Percentiles rank a stretch among this genome's conserved stretches.
Conservation (phyloP, 2,329 filamentous ascomycete genomes). For the Talaromyces amestolkiae region DNA sequence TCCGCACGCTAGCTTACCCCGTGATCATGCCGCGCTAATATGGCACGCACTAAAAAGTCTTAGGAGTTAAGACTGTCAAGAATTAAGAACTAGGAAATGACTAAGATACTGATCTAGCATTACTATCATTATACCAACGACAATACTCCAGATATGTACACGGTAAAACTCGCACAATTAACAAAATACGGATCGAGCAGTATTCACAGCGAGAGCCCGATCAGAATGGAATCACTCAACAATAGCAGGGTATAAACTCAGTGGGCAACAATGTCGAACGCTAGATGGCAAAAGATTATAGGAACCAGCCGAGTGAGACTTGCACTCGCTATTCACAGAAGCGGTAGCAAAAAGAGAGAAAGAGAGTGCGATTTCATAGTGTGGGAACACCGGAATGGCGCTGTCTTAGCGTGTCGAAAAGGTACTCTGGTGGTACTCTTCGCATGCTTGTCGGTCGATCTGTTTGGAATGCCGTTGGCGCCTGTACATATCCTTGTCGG, state of each 20-base stretch:
- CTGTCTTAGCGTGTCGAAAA: constrained; percentile 42
- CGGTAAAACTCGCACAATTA: constrained; percentile 3
- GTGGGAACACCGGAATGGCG: constrained; percentile 35
- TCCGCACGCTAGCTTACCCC: constrained; percentile 13
- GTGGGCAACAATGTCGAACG: constrained; percentile 8
- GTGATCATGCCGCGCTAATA: neutral
- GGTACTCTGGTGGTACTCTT: constrained; percentile 47
- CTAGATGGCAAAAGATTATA: constrained; percentile 15
- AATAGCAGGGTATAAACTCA: constrained; percentile 22
- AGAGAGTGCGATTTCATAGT: constrained; percentile 27
- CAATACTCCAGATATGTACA: constrained; percentile 19
- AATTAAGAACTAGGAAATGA: neutral
- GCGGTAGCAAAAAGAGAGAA: neutral
- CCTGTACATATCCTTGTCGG: constrained; percentile 47
- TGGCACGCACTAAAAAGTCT: neutral
- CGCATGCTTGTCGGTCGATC: constrained; percentile 48
- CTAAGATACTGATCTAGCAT: constrained; percentile 4
- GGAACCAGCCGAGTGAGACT: neutral
- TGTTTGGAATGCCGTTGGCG: constrained; percentile 44
- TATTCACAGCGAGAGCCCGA: constrained; percentile 17
- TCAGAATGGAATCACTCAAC: constrained; percentile 18
- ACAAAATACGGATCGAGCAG: constrained; percentile 2
- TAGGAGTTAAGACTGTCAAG: neutral
- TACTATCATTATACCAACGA: constrained; percentile 20
- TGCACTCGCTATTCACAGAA: neutral